Conservation (phyloP, 1,284 basidiomycete genomes). For the Singerocomus rubriflavus region DNA sequence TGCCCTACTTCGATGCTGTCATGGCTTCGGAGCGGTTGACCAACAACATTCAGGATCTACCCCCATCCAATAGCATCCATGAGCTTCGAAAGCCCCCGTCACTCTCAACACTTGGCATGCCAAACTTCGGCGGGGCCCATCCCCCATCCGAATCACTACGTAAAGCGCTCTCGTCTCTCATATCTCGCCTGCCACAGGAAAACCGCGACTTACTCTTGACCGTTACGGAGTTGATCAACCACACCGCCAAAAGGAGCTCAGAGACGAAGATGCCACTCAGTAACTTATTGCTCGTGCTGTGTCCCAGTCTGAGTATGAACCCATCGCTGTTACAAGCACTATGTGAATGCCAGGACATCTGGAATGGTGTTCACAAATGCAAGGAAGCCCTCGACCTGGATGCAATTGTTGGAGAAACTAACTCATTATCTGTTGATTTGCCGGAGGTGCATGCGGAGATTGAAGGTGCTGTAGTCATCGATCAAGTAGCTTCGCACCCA, state of each 20-base stretch:
- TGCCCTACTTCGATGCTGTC: constrained; percentile 73
- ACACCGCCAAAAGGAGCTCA: constrained; percentile 57
- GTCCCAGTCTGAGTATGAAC: constrained; percentile 76
- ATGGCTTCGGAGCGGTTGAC: constrained; percentile 53
- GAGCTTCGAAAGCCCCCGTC: constrained; percentile 70
- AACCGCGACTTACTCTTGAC: constrained; percentile 73
- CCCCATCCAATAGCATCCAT: constrained; percentile 41
- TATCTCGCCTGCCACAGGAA: constrained; percentile 64
- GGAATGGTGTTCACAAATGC: constrained; percentile 40
- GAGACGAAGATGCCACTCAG: constrained; percentile 84
- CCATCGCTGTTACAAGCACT: constrained; percentile 70
- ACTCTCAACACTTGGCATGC: constrained; percentile 70
- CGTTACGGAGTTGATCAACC: constrained; percentile 68
- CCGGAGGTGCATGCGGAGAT: neutral
- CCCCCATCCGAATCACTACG: constrained; percentile 56
- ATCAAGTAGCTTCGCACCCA: neutral
- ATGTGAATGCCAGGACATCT: constrained; percentile 68
- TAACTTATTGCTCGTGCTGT: constrained; percentile 77
- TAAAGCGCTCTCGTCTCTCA: constrained; percentile 52
- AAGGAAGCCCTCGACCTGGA: constrained; percentile 12
- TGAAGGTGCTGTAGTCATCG: neutral
- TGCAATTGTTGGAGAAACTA: neutral
- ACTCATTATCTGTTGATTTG: neutral
- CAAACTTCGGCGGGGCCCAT: constrained; percentile 54
- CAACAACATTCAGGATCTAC: constrained; percentile 29